Evolutionary conservation across 371 early-diverging fungal species (phyloP).

Genomic region (Rhizopus stolonifer): DNA sequence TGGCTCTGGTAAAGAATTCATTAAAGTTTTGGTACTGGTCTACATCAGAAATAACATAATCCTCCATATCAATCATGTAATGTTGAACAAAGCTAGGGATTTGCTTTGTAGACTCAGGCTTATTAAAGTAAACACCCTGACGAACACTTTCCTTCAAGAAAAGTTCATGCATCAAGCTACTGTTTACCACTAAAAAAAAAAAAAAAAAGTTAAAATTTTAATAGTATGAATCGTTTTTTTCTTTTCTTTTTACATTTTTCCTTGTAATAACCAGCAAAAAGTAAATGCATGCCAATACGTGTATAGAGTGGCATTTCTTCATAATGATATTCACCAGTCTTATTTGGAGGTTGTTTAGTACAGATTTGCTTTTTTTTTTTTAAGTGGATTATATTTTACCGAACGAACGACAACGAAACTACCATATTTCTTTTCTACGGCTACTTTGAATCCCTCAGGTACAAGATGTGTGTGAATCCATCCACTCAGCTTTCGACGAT

Average conservation of each 20-base stretch:
- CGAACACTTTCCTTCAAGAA: constrained; percentile 52
- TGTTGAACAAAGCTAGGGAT: constrained; percentile 66
- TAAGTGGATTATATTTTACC: constrained; percentile 29
- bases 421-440: constrained; percentile 46
- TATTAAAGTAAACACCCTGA: constrained; percentile 69
- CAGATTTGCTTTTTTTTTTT: neutral
- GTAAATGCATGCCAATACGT: constrained; percentile 53
- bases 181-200: constrained; percentile 35
- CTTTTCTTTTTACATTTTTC: constrained; percentile 30
- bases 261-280: constrained; percentile 45
- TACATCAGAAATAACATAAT: constrained; percentile 44
- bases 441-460: constrained; percentile 30
- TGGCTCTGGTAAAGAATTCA: constrained; percentile 75
- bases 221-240: too few relatives aligned
- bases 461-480: constrained; percentile 32
- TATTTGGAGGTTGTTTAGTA: too few relatives aligned
- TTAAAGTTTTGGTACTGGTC: constrained; percentile 64
- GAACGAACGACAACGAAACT: constrained; percentile 47
- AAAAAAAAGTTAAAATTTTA: too few relatives aligned
- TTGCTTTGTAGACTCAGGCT: constrained; percentile 58
- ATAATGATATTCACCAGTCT: constrained; percentile 46
- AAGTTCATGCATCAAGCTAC: constrained; percentile 48
- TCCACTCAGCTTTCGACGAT: constrained; percentile 24
- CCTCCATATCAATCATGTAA: constrained; percentile 51
- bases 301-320: constrained; percentile 59